These are phyloP conservation scores for Sphaceloma murrayae DNA, from an alignment of 2,329 filamentous ascomycete genomes.

Conservation along the genomic window DNA sequence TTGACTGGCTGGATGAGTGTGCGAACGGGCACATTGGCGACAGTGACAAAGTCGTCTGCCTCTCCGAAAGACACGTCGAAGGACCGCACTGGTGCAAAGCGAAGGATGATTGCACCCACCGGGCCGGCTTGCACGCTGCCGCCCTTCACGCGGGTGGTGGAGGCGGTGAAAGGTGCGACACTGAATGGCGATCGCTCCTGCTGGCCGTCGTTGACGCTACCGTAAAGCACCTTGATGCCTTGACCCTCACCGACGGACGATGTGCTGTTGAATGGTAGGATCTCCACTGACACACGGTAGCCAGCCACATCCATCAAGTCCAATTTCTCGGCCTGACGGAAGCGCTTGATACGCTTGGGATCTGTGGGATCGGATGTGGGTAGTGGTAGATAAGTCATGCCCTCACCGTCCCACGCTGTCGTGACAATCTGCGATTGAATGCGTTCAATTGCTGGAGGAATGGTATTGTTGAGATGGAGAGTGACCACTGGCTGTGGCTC, in stretches of 20 bases:
- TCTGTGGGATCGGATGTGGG: slow-evolving; percentile 4
- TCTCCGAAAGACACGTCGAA: slow-evolving; percentile 11
- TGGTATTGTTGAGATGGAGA: slow-evolving; percentile 13
- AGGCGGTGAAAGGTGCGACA: slow-evolving; percentile 6
- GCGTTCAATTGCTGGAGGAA: slow-evolving; percentile 4
- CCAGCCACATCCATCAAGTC: slow-evolving; percentile 10
- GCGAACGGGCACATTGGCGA: slow-evolving; percentile 8
- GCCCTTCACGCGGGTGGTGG: slow-evolving; percentile 7
- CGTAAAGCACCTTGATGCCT: slow-evolving; percentile 14
- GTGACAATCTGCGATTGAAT: slow-evolving; percentile 2
- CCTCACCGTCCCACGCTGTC: slow-evolving; percentile 5
- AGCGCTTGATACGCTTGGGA: slow-evolving; percentile 10
- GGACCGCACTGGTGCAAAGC: slow-evolving; percentile 5
- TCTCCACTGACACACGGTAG: slow-evolving; percentile 13
- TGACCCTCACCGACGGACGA: neutral
- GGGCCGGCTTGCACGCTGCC: slow-evolving; percentile 7
- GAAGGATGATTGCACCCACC: slow-evolving; percentile 5
- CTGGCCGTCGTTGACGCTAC: slow-evolving; percentile 11
- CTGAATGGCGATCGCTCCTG: slow-evolving; percentile 11
- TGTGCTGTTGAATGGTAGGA: slow-evolving; percentile 8
- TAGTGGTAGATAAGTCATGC: slow-evolving; percentile 12
- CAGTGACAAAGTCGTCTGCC: slow-evolving; percentile 9
- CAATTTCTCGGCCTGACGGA: slow-evolving; percentile 13
- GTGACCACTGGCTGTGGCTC: slow-evolving; percentile 10
- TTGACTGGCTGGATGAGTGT: slow-evolving; percentile 11